phyloP scores from a whole-genome alignment of 2,329 filamentous ascomycete species.

The Penicillium sp. region DNA sequence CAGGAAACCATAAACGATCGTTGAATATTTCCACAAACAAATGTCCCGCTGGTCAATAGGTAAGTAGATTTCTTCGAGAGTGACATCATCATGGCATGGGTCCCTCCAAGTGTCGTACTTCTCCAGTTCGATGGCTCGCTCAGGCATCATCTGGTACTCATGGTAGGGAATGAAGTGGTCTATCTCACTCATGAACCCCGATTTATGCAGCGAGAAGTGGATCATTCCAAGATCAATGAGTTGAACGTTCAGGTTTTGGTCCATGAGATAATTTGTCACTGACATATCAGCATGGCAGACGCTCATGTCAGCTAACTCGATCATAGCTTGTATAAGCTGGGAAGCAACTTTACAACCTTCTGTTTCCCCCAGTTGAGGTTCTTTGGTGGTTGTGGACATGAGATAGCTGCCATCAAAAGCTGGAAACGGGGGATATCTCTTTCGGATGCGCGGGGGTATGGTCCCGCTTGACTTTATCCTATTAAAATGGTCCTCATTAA shows the following conservation, averaged over 20 bases:
- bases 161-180: constrained; percentile 18
- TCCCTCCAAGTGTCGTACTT: not conserved
- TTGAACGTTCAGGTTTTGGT: constrained; percentile 25
- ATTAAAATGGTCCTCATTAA: not conserved
- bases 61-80: not conserved
- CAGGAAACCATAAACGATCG: constrained; percentile 27
- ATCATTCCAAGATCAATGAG: constrained; percentile 29
- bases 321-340: constrained; percentile 28
- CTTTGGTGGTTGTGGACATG: constrained; percentile 8
- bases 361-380: constrained; percentile 21
- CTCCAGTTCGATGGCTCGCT: constrained; percentile 18
- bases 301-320: constrained; percentile 28
- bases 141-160: constrained; percentile 28
- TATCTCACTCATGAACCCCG: not conserved
- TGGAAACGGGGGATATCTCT: constrained; percentile 3
- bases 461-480: not conserved
- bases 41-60: constrained; percentile 17
- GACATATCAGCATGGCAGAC: constrained; percentile 29
- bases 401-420: constrained; percentile 13
- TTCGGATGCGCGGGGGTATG: not conserved
- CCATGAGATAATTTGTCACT: constrained; percentile 28
- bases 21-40: constrained; percentile 28
- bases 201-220: constrained; percentile 14
- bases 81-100: not conserved
- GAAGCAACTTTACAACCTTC: constrained; percentile 28